Conservation (phyloP, 768 basidiomycete genomes). For the Coprinellus micaceus region DNA sequence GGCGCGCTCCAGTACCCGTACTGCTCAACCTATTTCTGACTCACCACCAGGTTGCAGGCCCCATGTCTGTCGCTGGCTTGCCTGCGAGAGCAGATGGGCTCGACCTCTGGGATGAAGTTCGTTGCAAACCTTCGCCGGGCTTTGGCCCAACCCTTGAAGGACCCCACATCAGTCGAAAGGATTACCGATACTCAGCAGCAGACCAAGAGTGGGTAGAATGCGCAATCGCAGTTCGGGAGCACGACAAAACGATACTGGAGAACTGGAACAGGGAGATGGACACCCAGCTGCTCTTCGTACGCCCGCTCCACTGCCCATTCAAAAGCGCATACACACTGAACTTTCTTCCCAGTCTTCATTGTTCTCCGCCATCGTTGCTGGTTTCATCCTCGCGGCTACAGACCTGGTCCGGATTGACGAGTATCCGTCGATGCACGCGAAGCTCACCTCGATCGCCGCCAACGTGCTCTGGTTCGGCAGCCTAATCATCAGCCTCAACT, state of each 20-base stretch:
- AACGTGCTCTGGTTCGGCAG: neutral
- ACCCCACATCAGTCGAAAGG: too few species aligned
- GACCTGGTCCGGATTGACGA: neutral
- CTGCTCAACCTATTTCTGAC: too few species aligned
- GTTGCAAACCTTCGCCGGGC: too few species aligned
- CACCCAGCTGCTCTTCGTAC: neutral
- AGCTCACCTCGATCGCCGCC: neutral
- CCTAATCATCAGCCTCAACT: neutral
- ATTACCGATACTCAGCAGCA: too few species aligned
- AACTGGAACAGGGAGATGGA: neutral
- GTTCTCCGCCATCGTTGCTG: conserved; percentile 8
- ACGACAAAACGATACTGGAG: neutral
- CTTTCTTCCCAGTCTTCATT: neutral
- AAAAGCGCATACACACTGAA: neutral
- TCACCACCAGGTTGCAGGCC: too few species aligned
- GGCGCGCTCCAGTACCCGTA: too few species aligned
- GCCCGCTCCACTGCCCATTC: neutral
- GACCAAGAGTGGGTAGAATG: neutral
- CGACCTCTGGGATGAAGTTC: too few species aligned
- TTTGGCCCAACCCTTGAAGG: too few species aligned
- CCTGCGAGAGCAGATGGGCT: too few species aligned
- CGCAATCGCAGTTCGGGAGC: neutral
- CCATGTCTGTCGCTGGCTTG: too few species aligned
- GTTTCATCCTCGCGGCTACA: neutral
- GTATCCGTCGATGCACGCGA: neutral